These are phyloP conservation scores for Selaginella moellendorffii DNA, from an alignment of 75 land plant genomes.

Conservation along the genomic window DNA sequence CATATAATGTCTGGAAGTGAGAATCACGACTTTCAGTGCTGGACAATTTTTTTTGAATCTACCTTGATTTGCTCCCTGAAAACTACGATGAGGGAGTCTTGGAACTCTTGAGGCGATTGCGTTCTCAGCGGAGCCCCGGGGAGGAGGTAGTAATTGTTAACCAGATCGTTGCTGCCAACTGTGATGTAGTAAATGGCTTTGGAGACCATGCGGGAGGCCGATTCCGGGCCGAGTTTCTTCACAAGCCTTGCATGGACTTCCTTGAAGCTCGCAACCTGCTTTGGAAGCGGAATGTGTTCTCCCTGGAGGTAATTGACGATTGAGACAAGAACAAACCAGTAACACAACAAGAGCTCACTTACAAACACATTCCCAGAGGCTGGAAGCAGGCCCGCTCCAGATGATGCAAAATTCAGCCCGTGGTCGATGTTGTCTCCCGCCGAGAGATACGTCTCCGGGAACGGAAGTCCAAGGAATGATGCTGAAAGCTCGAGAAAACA, in stretches of 20 bases:
- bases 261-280: neutral
- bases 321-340: neutral
- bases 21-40: too few species aligned
- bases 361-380: neutral
- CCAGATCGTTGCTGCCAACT: constrained; percentile 10
- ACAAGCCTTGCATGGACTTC: neutral
- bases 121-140: constrained; percentile 4
- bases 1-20: neutral
- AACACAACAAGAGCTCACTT: neutral
- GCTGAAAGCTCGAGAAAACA: constrained; percentile 4
- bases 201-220: neutral
- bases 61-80: constrained; percentile 7
- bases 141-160: constrained; percentile 2
- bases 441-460: constrained; percentile 6
- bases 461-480: constrained; percentile 8
- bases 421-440: constrained; percentile 16
- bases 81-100: neutral
- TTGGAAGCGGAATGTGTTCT: neutral
- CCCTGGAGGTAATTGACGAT: neutral
- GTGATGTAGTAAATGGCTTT: constrained; percentile 13
- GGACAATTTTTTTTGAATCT: neutral
- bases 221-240: neutral
- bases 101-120: neutral
- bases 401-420: constrained; percentile 12
- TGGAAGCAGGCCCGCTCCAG: constrained; percentile 15